Evolutionary conservation across 2,329 filamentous ascomycete genomes (phyloP).

Genomic region (Xylaria sp.): DNA sequence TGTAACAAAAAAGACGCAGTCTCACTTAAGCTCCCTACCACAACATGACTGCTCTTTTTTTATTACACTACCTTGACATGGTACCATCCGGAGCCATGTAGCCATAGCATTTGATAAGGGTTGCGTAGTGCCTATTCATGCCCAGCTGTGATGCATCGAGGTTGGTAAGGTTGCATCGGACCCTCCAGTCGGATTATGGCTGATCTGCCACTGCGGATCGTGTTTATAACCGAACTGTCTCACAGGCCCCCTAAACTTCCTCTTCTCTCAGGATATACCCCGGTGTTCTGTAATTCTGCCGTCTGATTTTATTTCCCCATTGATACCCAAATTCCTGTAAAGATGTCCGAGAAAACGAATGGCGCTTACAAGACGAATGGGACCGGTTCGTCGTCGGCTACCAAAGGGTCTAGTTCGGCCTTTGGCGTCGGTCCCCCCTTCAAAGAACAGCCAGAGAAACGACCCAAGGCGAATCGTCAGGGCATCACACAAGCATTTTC

Average conservation of each 20-base stretch:
- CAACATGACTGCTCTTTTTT: too few relatives aligned
- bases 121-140: conserved; percentile 9
- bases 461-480: conserved; percentile 47
- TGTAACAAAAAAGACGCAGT: too few relatives aligned
- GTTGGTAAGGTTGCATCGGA: conserved; percentile 29
- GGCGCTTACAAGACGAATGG: conserved; percentile 33
- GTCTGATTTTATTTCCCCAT: conserved; percentile 3
- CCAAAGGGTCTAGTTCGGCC: conserved; percentile 29
- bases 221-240: conserved; percentile 31
- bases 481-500: conserved; percentile 52
- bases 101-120: conserved; percentile 21
- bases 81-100: conserved; percentile 12
- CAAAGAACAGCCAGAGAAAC: conserved; percentile 39
- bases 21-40: too few relatives aligned
- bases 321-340: conserved; percentile 33
- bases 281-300: conserved; percentile 7
- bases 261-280: neutral
- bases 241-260: neutral
- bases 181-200: conserved; percentile 18
- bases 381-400: conserved; percentile 34
- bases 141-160: conserved; percentile 13
- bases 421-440: conserved; percentile 37
- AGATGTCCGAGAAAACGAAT: conserved; percentile 39
- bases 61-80: too few relatives aligned
- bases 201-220: conserved; percentile 12